Evolutionary conservation across 2,329 filamentous ascomycete species (phyloP), one percentile per base, ranked within the genome.

Genomic region (Apiospora kogelbergensis): DNA sequence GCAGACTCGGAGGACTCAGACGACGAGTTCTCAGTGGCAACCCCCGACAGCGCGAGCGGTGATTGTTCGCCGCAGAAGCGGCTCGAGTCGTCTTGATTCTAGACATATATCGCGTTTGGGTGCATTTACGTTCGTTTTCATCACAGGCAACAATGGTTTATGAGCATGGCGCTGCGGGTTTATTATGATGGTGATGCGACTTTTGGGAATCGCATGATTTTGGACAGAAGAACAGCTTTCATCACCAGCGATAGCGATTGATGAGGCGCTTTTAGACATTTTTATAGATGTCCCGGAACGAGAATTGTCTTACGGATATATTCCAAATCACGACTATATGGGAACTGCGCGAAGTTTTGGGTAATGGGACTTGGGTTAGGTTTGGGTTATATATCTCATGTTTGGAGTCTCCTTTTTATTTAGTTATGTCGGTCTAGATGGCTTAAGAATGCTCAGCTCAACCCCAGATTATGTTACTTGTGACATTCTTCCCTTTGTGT

Each of bases 51-150:
- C 24, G 48, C 22, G 41, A 60, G 48, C 26, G 66, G 66, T 15
- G 66, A 67, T 13, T 67, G 66, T 15, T 53, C 66, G 6, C 66
- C 66, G 10, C 66, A 67, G 41, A 67, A 67, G 30, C 65, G 44
- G 2, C 42, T 66, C 9, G 44, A 48, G 9, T 66, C 37, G 41
- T 65, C 41, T 17, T 65, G 41, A 65, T 42, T 65, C 11, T 41
- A 17, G 17, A 37, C 26, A 3, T 37, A 11, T 4, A 37, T 22
- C n/a, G 22, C 26, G 30, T 60, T 60, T 37, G 7, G 7, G 30
- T 33, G 30, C 26, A 37, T 60, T 37, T 60, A 45, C 42, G 17
- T 45, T 2, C 11, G 0, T 65, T 42, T 22, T 65, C 20, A 13
- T 3, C 11, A 24, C n/a, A 15, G 17, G 63, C 10, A 45, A 65